These are phyloP conservation scores for Penicillium olsonii DNA, from an alignment of 2,329 filamentous ascomycete species.

Conservation along the genomic window DNA sequence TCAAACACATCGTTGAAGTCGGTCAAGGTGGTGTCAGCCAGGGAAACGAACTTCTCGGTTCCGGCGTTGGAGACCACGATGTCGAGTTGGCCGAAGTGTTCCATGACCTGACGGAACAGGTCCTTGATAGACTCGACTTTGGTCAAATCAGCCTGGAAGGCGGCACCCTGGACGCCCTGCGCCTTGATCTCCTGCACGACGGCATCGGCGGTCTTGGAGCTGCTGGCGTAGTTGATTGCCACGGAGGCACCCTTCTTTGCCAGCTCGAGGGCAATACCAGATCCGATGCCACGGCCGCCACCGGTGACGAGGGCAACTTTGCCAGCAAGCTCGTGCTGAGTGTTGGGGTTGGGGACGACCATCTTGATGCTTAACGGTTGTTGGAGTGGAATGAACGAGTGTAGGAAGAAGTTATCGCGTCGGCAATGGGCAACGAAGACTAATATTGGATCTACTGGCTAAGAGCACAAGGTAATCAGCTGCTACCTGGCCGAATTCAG, in stretches of 20 bases:
- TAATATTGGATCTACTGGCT: slow-evolving; percentile 2
- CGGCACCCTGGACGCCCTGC: slow-evolving; percentile 61
- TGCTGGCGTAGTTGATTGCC: slow-evolving; percentile 56
- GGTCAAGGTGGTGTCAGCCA: slow-evolving; percentile 25
- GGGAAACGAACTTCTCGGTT: slow-evolving; percentile 36
- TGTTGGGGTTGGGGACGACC: slow-evolving; percentile 19
- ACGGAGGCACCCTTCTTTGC: slow-evolving; percentile 43
- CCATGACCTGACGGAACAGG: slow-evolving; percentile 64
- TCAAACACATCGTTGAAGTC: slow-evolving; percentile 57
- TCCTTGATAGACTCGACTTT: slow-evolving; percentile 63
- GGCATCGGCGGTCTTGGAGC: slow-evolving; percentile 63
- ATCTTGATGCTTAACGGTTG: slow-evolving; percentile 4
- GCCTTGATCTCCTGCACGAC: slow-evolving; percentile 68
- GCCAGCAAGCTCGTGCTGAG: slow-evolving; percentile 28
- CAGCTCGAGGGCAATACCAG: slow-evolving; percentile 45
- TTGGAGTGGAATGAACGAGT: neutral
- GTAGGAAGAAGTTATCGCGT: neutral
- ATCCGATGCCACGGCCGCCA: slow-evolving; percentile 43
- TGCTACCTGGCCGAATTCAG: neutral
- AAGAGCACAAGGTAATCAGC: neutral
- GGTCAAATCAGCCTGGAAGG: slow-evolving; percentile 69
- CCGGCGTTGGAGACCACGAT: slow-evolving; percentile 57
- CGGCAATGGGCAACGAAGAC: neutral
- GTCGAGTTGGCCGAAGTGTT: slow-evolving; percentile 51
- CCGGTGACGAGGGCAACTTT: slow-evolving; percentile 43